Percentiles rank a stretch among this genome's conserved stretches.
These are phyloP conservation scores for Geotrichum europaeum DNA, from an alignment of 1,139 yeast species.

Conservation along the genomic window DNA sequence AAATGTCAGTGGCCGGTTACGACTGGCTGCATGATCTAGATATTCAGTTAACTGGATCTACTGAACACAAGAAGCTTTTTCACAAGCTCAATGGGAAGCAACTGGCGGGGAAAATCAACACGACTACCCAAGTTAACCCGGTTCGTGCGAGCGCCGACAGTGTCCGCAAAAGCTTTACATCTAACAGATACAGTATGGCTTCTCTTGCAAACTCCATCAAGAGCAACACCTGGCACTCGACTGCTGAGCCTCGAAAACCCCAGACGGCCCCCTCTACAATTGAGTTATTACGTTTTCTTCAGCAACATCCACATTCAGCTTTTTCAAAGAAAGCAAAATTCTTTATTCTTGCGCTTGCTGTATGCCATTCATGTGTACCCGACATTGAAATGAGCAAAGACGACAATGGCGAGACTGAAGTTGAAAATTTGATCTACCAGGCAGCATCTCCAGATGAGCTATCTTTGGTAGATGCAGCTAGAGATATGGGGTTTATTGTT, in stretches of 20 bases:
- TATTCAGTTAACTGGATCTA: constrained; percentile 37
- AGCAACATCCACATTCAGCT: constrained; percentile 59
- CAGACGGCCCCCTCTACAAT: constrained; percentile 48
- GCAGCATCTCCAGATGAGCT: constrained; percentile 96
- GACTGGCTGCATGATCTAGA: constrained; percentile 85
- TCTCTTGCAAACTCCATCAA: no score
- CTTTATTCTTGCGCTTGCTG: constrained; percentile 72
- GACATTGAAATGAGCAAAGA: constrained; percentile 36
- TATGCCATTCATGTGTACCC: constrained; percentile 89
- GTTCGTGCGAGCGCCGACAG: no score
- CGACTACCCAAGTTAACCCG: no score
- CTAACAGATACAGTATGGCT: no score
- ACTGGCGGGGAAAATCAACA: no score
- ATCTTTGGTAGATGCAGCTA: constrained; percentile 88
- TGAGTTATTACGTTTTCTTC: constrained; percentile 63
- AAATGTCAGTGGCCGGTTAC: constrained; percentile 77
- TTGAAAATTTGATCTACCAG: constrained; percentile 59
- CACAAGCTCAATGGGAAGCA: constrained; percentile 16
- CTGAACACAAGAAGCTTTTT: no score
- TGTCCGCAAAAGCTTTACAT: no score
- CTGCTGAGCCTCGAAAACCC: no score
- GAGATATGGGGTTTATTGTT: constrained; percentile 86
- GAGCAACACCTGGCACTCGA: constrained; percentile 37
- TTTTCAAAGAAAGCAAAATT: constrained; percentile 72
- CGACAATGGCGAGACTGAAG: constrained; percentile 39